A percentile compares a stretch with the other conserved stretches of the same genome.
Evolutionary conservation across 129 eudicot species (phyloP).

Genomic region (Artemisia annua): DNA sequence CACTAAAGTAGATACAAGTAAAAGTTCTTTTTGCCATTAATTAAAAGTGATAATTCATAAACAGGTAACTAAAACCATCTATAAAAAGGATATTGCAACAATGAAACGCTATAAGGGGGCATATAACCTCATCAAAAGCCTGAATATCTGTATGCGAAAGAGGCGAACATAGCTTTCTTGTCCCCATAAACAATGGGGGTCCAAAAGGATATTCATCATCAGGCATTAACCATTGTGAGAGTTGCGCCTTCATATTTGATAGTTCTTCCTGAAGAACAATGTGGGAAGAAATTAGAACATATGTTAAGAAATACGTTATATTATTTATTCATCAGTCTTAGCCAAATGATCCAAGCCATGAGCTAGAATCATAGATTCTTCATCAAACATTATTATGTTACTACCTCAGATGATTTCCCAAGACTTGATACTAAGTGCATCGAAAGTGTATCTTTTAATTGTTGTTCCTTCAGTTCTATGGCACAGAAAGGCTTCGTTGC

Average conservation of each 20-base stretch:
- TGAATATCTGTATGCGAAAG: conserved; percentile 37
- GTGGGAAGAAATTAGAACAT: conserved; percentile 14
- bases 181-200: conserved; percentile 62
- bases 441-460: conserved; percentile 48
- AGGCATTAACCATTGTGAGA: conserved; percentile 61
- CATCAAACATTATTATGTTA: conserved; percentile 1
- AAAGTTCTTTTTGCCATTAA: neutral
- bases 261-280: conserved; percentile 53
- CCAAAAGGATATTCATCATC: conserved; percentile 78
- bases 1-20: too few species aligned
- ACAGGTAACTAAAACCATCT: neutral
- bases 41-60: neutral
- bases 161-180: conserved; percentile 64
- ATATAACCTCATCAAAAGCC: conserved; percentile 63
- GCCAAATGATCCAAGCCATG: neutral
- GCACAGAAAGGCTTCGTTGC: conserved; percentile 49
- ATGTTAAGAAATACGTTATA: neutral
- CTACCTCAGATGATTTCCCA: conserved; percentile 60
- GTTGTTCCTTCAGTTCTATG: conserved; percentile 38
- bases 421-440: conserved; percentile 41
- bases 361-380: too few species aligned
- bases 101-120: neutral
- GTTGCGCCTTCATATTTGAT: conserved; percentile 46
- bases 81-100: conserved; percentile 1
- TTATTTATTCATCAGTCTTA: neutral